phyloP scores from a whole-genome alignment of 108 stramenopile species.

The Cyclotella distinguenda region DNA sequence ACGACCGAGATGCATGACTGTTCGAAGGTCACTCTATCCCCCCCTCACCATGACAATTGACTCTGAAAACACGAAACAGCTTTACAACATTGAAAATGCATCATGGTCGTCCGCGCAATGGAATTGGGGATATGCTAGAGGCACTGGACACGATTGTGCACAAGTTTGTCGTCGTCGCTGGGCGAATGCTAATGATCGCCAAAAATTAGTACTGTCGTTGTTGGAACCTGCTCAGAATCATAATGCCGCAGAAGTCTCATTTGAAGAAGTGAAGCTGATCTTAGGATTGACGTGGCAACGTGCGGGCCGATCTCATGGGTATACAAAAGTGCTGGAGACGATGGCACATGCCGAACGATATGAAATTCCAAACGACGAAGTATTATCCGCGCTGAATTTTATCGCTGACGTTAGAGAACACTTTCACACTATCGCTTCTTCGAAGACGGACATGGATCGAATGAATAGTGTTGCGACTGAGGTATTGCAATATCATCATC shows the following conservation, averaged over 20 bases:
- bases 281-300: slow-evolving; percentile 70
- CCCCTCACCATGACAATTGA: slow-evolving; percentile 17
- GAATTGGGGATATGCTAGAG: slow-evolving; percentile 80
- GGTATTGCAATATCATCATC: slow-evolving; percentile 11
- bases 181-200: slow-evolving; percentile 36
- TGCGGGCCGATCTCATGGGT: slow-evolving; percentile 64
- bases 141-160: slow-evolving; percentile 85
- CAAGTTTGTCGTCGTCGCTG: slow-evolving; percentile 66
- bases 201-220: slow-evolving; percentile 50
- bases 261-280: slow-evolving; percentile 83
- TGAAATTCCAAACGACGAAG: slow-evolving; percentile 48
- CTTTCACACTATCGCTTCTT: slow-evolving; percentile 37
- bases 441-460: slow-evolving; percentile 28
- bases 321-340: slow-evolving; percentile 53
- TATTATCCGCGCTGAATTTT: slow-evolving; percentile 39
- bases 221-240: slow-evolving; percentile 26
- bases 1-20: no score
- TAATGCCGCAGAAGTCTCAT: slow-evolving; percentile 25
- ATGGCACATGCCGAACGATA: slow-evolving; percentile 76
- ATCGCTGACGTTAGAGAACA: slow-evolving; percentile 60
- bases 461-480: slow-evolving; percentile 47
- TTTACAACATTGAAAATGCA: slow-evolving; percentile 68
- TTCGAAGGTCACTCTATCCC: background rate
- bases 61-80: slow-evolving; percentile 37
- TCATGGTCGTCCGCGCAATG: slow-evolving; percentile 72